Conservation (phyloP, 768 basidiomycete genomes). For the Mycena indigotica region DNA sequence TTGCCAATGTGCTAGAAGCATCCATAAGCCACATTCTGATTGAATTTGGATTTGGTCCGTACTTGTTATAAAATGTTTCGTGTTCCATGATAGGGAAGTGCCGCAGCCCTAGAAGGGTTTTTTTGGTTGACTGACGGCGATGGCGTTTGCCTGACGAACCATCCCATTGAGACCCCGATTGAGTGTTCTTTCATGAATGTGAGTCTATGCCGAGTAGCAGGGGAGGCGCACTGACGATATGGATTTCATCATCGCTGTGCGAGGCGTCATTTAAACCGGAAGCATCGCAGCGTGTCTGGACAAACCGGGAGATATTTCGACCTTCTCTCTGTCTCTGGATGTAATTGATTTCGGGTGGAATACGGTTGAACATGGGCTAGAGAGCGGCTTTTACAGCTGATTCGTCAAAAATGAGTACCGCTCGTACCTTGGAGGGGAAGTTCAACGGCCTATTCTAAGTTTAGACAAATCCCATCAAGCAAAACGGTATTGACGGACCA, state of each 20-base stretch:
- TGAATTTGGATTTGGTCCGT: constrained; percentile 3
- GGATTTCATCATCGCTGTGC: constrained; percentile 52
- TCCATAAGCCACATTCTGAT: background rate
- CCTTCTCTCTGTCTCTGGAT: constrained; percentile 25
- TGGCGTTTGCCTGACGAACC: constrained; percentile 51
- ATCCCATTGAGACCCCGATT: constrained; percentile 74
- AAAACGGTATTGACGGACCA: too few species aligned
- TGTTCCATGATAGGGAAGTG: constrained; percentile 59
- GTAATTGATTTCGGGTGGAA: constrained; percentile 53
- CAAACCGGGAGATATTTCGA: constrained; percentile 19
- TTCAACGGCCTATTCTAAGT: constrained; percentile 74
- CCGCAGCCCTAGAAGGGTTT: constrained; percentile 2
- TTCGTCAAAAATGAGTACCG: background rate
- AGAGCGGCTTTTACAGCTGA: background rate
- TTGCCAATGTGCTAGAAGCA: constrained; percentile 44
- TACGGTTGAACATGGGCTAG: constrained; percentile 61
- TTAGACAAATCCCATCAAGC: too few species aligned
- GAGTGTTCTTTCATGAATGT: constrained; percentile 65
- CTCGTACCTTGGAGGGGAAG: constrained; percentile 59
- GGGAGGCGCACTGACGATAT: constrained; percentile 45
- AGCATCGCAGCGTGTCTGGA: constrained; percentile 27
- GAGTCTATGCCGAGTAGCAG: background rate
- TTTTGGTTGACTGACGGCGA: background rate
- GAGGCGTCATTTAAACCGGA: background rate
- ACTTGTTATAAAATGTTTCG: constrained; percentile 68